Evolutionary conservation across 2,329 filamentous ascomycete species (phyloP).

Genomic region (Tolypocladium nubicola): DNA sequence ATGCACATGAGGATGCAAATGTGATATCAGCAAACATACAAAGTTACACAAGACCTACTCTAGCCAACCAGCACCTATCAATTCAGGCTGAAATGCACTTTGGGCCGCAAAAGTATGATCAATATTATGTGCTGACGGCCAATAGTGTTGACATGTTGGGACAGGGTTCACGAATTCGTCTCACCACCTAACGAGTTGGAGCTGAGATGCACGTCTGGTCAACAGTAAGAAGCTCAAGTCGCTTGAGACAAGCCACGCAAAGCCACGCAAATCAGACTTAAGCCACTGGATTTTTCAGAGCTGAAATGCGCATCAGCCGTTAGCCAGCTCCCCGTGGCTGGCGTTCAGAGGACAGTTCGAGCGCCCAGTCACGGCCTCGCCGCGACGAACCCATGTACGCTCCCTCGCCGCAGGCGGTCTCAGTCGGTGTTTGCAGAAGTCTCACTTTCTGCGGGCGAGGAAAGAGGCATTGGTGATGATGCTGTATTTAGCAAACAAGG

Average conservation of each 20-base stretch:
- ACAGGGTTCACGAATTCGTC: not conserved
- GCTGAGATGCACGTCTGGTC: not conserved
- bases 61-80: too few species aligned
- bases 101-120: not conserved
- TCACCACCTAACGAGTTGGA: not conserved
- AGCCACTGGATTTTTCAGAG: not conserved
- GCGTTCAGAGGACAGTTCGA: not conserved
- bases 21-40: too few species aligned
- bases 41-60: too few species aligned
- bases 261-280: not conserved
- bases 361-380: not conserved
- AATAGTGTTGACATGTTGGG: not conserved
- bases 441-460: not conserved
- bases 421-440: not conserved
- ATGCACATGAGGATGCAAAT: too few species aligned
- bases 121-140: not conserved
- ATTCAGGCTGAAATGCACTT: too few species aligned
- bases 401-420: not conserved
- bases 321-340: not conserved
- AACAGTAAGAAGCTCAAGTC: too few species aligned
- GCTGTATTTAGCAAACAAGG: not conserved
- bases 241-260: not conserved
- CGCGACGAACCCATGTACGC: not conserved
- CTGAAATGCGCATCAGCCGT: not conserved
- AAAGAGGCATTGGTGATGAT: not conserved